These are phyloP conservation scores for Phytopythium ostracodes DNA, from an alignment of 352 stramenopile species.

Conservation along the genomic window DNA sequence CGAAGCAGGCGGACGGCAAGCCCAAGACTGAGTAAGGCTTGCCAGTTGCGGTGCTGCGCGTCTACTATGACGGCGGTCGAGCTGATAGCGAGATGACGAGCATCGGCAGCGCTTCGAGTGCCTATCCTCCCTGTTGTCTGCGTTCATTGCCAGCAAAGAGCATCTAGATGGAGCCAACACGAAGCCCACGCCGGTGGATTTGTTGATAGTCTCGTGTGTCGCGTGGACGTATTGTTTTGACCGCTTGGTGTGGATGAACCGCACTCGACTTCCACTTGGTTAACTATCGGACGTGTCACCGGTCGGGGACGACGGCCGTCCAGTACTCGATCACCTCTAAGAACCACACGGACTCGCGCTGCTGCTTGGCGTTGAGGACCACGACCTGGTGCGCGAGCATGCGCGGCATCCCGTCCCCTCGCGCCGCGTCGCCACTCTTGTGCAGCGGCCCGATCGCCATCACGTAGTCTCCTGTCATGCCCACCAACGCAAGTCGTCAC, in stretches of 20 bases:
- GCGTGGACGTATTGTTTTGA: not conserved
- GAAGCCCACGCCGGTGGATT: constrained; percentile 1
- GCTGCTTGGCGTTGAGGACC: constrained; percentile 42
- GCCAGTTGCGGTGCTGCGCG: not conserved
- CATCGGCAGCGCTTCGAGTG: not conserved
- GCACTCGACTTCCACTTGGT: not conserved
- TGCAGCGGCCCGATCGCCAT: constrained; percentile 75
- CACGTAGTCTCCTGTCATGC: constrained; percentile 52
- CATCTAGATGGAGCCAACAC: not conserved
- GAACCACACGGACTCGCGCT: constrained; percentile 65
- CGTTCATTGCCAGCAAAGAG: not conserved
- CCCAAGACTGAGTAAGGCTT: constrained; percentile 45
- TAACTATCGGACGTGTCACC: not conserved
- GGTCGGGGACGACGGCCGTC: constrained; percentile 29
- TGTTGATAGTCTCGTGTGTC: not conserved
- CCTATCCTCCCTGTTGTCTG: not conserved
- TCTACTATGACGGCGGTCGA: not conserved
- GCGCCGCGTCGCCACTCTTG: constrained; percentile 17
- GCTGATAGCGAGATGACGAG: not conserved
- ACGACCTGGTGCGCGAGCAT: constrained; percentile 64
- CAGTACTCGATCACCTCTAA: constrained; percentile 76
- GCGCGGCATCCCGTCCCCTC: constrained; percentile 3
- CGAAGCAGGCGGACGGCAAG: constrained; percentile 17
- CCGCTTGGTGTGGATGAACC: not conserved
- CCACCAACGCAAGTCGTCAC: not conserved